These are phyloP conservation scores for Lithohypha guttulata DNA, from an alignment of 2,329 filamentous ascomycete genomes.

Conservation along the genomic window DNA sequence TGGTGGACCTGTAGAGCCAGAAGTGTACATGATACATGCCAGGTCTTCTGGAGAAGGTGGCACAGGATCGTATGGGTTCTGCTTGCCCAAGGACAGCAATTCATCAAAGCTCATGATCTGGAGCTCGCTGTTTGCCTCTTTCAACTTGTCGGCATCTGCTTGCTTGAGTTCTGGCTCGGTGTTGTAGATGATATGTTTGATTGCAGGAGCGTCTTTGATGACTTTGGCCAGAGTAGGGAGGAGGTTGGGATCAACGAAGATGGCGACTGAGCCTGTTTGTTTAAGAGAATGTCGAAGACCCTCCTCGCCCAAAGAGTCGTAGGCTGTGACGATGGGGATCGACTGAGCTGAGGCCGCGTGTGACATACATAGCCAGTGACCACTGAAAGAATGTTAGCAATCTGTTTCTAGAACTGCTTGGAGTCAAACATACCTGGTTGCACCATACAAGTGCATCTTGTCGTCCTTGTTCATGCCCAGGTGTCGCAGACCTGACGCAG, in stretches of 20 bases:
- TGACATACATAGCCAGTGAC: constrained; percentile 73
- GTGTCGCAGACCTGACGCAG: constrained; percentile 63
- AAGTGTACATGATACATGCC: constrained; percentile 68
- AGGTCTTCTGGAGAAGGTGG: constrained; percentile 62
- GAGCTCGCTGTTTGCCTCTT: constrained; percentile 39
- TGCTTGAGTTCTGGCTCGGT: constrained; percentile 38
- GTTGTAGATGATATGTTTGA: constrained; percentile 46
- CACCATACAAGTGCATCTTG: constrained; percentile 69
- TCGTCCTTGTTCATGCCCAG: constrained; percentile 59
- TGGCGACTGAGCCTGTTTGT: constrained; percentile 26
- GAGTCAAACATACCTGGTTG: constrained; percentile 53
- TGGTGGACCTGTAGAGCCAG: constrained; percentile 72
- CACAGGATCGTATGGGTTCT: constrained; percentile 56
- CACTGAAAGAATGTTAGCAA: constrained; percentile 36
- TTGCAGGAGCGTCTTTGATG: constrained; percentile 41
- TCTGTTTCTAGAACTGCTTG: constrained; percentile 5
- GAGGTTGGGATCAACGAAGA: constrained; percentile 27
- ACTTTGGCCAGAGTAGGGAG: constrained; percentile 43
- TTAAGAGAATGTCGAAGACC: constrained; percentile 26
- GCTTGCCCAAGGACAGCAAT: constrained; percentile 41
- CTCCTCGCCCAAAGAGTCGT: constrained; percentile 29
- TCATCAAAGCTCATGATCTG: constrained; percentile 43
- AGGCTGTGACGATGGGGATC: constrained; percentile 70
- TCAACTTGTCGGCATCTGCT: constrained; percentile 41
- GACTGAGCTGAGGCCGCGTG: constrained; percentile 74